Base-by-base conservation (phyloP, 495 filamentous ascomycete species). In the Daldinia childiae region DNA sequence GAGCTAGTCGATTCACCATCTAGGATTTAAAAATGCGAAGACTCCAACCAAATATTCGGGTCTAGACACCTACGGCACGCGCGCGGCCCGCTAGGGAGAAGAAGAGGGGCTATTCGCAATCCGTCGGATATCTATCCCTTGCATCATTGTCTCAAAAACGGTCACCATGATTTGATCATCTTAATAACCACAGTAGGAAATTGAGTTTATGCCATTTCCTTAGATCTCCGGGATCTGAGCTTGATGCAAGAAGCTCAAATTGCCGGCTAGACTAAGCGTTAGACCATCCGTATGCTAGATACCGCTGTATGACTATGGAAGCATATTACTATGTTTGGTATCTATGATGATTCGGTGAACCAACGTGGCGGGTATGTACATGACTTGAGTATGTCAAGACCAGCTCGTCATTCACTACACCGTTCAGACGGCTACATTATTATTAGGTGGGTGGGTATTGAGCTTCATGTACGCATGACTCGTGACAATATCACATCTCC, bases 61-160 rank as follows among this genome's bases (percentile, higher is more conserved):
- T 55, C 63, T n/a, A 65, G 66, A 66, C 57, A 15, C 14, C 50
- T 69, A 36, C 71, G 66, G 66, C 66, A 66, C 62, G 62, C 71
- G 36, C 43, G 66, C 71, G 65, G 66, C 48, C 66, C 57, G 71
- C 71, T 66, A 62, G 71, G 71, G 58, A 73, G 51, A 39, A 68
- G 39, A 69, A 48, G 66, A 62, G 62, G 65, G 57, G 57, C 51
- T 24, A 55, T 54, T 52, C 24, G 50, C 50, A 54, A 30, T 14
- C 24, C 51, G 19, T 19, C 65, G 32, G 24, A 39, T 45, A 48
- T 30, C 6, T 27, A 57, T 63, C 71, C 71, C 65, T 68, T 73
- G 65, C 71, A 61, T 73, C 57, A 73, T 68, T 34, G 60, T 38
- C n/a, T n/a, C 45, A 4, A 34, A 45, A 26, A 15, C 6, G n/a